Conservation (phyloP, 1,284 basidiomycete species). For the Ustilago esculenta region DNA sequence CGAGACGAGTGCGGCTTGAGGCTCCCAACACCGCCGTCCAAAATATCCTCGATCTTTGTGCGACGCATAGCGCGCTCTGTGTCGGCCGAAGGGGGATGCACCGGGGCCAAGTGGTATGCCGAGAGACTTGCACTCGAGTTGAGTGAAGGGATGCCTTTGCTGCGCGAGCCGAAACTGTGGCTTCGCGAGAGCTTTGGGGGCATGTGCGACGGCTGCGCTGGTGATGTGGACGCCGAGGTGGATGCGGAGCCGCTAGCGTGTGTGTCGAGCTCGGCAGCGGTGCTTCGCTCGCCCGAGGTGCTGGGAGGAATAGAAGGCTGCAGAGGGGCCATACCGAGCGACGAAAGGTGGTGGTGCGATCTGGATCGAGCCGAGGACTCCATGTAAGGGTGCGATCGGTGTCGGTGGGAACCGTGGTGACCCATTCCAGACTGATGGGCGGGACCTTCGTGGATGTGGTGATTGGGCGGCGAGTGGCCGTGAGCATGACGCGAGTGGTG, state of each 20-base stretch:
- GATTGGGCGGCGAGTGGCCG: slow-evolving; percentile 35
- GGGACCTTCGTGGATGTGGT: slow-evolving; percentile 56
- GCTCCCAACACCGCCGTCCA: slow-evolving; percentile 46
- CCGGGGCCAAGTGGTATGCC: slow-evolving; percentile 51
- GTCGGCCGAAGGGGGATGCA: slow-evolving; percentile 10
- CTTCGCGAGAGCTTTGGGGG: slow-evolving; percentile 46
- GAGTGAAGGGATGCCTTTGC: slow-evolving; percentile 43
- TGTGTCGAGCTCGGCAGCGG: slow-evolving; percentile 44
- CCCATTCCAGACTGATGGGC: slow-evolving; percentile 57
- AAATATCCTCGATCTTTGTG: slow-evolving; percentile 47
- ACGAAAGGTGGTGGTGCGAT: slow-evolving; percentile 62
- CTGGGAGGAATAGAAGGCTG: slow-evolving; percentile 46
- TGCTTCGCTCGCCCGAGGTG: slow-evolving; percentile 63
- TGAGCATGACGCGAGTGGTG: slow-evolving; percentile 29
- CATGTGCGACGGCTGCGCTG: slow-evolving; percentile 37
- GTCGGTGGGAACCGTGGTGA: slow-evolving; percentile 63
- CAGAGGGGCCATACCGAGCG: slow-evolving; percentile 46
- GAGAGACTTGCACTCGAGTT: slow-evolving; percentile 47
- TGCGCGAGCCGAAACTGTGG: slow-evolving; percentile 49
- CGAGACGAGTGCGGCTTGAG: slow-evolving; percentile 42
- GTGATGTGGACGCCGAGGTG: slow-evolving; percentile 51
- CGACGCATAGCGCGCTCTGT: slow-evolving; percentile 25
- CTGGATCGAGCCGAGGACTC: slow-evolving; percentile 48
- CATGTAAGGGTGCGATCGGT: slow-evolving; percentile 63
- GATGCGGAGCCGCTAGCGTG: slow-evolving; percentile 40